Evolutionary conservation across 257 asterid genomes (phyloP), one percentile per base, ranked within the genome.

Genomic region (Solanum arcanum): DNA sequence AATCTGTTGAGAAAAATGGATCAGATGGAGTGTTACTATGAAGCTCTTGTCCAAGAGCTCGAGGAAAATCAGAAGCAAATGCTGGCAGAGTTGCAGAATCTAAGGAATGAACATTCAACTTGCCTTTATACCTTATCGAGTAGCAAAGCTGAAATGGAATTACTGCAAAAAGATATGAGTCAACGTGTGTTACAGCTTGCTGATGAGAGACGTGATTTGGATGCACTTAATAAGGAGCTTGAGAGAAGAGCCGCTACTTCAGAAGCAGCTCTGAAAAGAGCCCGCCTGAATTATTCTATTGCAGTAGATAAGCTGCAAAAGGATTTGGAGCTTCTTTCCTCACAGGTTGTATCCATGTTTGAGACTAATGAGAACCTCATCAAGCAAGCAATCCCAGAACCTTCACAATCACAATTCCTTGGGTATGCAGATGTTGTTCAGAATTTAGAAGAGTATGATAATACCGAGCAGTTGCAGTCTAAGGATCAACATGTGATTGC

Each of bases 21-120:
- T 90, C 98, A 97, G 91, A 97, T 97, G 99, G 99, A 97, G 86
- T 93, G 94, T 69, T 97, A 97, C 86, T 96, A 97, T 12, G 99
- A 97, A 91, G 95, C 98, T 74, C 98, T 97, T 49, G 88, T 96
- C 83, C 99, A 93, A 52, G 99, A 95, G 88, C 96, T 97, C 23
- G 99, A 97, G 90, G 99, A 94, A 91, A 96, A 92, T 92, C 99
- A 97, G 94, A 95, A 96, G 92, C 97, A 92, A 87, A 86, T 94
- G 92, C 86, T 95, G 76, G 96, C 90, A 62, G 99, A 97, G 92
- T 87, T 96, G 93, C 99, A 95, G 92, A 94, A 72, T 90, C 90
- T 96, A 87, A 91, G 92, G 87, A 93, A 91, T 39, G 99, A 96
- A 90, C 98, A 96, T 78, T 89, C 99, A 7, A 92, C 96, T 85